Percentiles rank a stretch among this genome's conserved stretches.
These are phyloP conservation scores for Naganishia sp. DNA, from an alignment of 1,284 basidiomycete species.

Conservation along the genomic window DNA sequence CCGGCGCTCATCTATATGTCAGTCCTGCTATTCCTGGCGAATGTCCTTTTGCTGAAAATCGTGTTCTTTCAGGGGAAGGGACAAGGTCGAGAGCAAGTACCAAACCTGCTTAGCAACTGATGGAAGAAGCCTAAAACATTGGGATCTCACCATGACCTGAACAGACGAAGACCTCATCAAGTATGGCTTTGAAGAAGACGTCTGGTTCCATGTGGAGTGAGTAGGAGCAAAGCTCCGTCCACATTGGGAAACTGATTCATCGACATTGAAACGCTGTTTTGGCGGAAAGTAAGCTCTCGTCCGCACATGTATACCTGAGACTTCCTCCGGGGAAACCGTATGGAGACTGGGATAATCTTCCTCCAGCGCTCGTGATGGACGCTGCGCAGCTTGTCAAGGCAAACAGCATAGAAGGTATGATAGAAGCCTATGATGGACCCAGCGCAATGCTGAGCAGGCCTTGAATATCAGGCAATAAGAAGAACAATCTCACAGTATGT, in stretches of 20 bases:
- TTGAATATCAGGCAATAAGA: conserved; percentile 77
- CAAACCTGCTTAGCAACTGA: neutral
- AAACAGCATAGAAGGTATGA: conserved; percentile 88
- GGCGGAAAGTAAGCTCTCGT: conserved; percentile 80
- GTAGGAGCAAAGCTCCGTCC: conserved; percentile 18
- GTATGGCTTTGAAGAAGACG: conserved; percentile 64
- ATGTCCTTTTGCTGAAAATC: neutral
- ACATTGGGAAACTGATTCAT: neutral
- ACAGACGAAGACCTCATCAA: conserved; percentile 90
- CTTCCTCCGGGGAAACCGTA: conserved; percentile 70
- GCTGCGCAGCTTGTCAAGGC: conserved; percentile 95
- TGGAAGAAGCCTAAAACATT: neutral
- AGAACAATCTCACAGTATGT: conserved; percentile 74
- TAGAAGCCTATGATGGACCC: neutral
- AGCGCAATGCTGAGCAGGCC: neutral
- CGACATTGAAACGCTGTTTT: conserved; percentile 65
- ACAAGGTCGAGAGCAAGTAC: conserved; percentile 88
- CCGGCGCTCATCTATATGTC: conserved; percentile 77
- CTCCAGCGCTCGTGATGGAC: conserved; percentile 74
- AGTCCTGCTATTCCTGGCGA: conserved; percentile 13
- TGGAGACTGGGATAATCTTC: conserved; percentile 77
- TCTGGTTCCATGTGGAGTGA: conserved; percentile 59
- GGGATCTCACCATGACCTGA: neutral
- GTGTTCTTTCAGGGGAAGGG: conserved; percentile 65
- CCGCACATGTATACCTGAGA: conserved; percentile 90